Evolutionary conservation across 2,329 filamentous ascomycete genomes (phyloP).

Genomic region (Leptographium wingfieldii): DNA sequence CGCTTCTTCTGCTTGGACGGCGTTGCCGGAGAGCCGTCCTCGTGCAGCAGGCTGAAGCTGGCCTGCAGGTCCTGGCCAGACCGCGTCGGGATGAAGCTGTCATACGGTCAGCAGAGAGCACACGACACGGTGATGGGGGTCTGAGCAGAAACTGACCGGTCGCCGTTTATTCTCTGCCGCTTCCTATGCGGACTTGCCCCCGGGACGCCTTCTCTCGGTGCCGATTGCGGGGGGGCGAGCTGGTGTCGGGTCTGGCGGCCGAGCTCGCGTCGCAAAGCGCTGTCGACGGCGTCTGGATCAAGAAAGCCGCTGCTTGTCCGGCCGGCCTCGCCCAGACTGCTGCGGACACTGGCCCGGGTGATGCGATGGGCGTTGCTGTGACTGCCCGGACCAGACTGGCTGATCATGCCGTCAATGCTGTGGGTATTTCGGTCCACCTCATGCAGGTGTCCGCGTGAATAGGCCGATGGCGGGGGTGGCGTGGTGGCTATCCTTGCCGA

Average conservation of each 20-base stretch:
- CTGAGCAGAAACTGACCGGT: slow-evolving; percentile 35
- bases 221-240: background rate
- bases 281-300: slow-evolving; percentile 37
- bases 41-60: slow-evolving; percentile 82
- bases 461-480: slow-evolving; percentile 2
- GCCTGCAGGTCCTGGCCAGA: slow-evolving; percentile 88
- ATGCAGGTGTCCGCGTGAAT: slow-evolving; percentile 4
- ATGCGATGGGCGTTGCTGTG: background rate
- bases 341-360: background rate
- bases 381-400: background rate
- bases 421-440: slow-evolving; percentile 4
- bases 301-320: slow-evolving; percentile 17
- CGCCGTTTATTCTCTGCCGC: slow-evolving; percentile 46
- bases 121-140: background rate
- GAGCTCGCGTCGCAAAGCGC: slow-evolving; percentile 38
- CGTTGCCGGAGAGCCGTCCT: slow-evolving; percentile 85
- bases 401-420: background rate
- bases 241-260: slow-evolving; percentile 16
- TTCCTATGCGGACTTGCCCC: slow-evolving; percentile 45
- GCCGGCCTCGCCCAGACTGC: background rate
- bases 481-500: slow-evolving; percentile 8
- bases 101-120: background rate
- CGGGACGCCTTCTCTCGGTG: slow-evolving; percentile 37
- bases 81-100: slow-evolving; percentile 86
- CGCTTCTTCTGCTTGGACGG: slow-evolving; percentile 77